phyloP scores from a whole-genome alignment of 352 stramenopile species.

The Globisporangium orthogonon region DNA sequence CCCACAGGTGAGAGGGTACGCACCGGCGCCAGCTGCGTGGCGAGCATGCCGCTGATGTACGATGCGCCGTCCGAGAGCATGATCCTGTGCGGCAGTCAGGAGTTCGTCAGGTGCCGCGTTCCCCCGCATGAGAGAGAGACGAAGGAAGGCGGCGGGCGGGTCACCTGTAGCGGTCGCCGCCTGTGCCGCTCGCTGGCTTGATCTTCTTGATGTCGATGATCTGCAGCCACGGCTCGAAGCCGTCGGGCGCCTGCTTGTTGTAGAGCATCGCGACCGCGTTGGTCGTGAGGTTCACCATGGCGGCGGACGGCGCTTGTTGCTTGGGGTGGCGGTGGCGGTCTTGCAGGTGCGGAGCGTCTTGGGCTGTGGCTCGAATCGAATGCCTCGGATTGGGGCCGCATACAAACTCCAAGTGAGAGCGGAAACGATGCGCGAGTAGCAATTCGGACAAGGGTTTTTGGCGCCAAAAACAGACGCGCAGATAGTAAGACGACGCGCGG shows the following conservation, averaged over 20 bases:
- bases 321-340: no score
- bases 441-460: no score
- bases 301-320: conserved; percentile 9
- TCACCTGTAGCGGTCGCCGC: conserved; percentile 71
- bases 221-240: conserved; percentile 85
- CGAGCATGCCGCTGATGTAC: conserved; percentile 86
- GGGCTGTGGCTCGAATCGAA: no score
- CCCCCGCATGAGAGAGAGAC: background rate
- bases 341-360: background rate
- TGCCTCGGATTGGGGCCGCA: no score
- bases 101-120: background rate
- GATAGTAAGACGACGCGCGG: no score
- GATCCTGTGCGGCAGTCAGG: conserved; percentile 23
- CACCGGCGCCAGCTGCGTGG: conserved; percentile 74
- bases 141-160: background rate
- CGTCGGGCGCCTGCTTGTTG: conserved; percentile 74
- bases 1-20: conserved; percentile 3
- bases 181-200: conserved; percentile 63
- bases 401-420: no score
- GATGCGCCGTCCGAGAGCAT: conserved; percentile 73
- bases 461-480: no score
- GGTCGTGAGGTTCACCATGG: conserved; percentile 79
- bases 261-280: conserved; percentile 86
- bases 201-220: conserved; percentile 88
- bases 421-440: no score